Base-by-base conservation (phyloP, 1,284 basidiomycete species). In the Ustilago sp. region DNA sequence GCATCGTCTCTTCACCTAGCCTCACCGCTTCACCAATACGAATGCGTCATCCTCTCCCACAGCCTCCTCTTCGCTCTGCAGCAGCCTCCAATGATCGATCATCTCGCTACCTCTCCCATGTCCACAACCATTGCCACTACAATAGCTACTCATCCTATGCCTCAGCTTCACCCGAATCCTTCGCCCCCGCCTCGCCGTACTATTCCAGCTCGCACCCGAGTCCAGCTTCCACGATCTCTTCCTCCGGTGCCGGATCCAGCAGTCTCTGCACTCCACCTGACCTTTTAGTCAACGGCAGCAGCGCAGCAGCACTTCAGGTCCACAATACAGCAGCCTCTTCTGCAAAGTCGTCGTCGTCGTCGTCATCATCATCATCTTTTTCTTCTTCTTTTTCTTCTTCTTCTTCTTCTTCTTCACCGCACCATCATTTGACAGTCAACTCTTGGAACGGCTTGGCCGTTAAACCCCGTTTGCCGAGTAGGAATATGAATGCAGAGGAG, bases 221-320 rank as follows among this genome's bases (percentile, higher is more conserved):
- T 11, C 72, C 72, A 7, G 72, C 63, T 1, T 52, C 63, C 3
- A 52, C 39, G 34, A 64, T 17, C 56, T 48, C 57, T 15, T 43
- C 36, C 48, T 35, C 38, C 2, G 52, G 57, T 55, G 47, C 41
- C 23, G 50, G 54, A 7, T 50, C 36, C 31, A 61, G 52, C 35
- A 80, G 74, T 19, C 54, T 82, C 0, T 61, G 77, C 7, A 82
- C 80, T 0, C 80, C 80, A 2, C 80, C 80, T 0, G 80, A 82
- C 34, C 72, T 82, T 28, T 63, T 79, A 8, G 54, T 80, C 41
- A 79, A 80, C 39, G 78, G 72, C 8, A 58, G 39, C 43, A 65
- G 52, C 19, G 56, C 48, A 50, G 28, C 48, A 31, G 48, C 48
- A 12, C 28, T 50, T 5, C 28, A 28, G 31, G 48, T 50, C 4